Evolutionary conservation across 176 grass and related monocot genomes (phyloP).

Genomic region (Oryza glumipatula): DNA sequence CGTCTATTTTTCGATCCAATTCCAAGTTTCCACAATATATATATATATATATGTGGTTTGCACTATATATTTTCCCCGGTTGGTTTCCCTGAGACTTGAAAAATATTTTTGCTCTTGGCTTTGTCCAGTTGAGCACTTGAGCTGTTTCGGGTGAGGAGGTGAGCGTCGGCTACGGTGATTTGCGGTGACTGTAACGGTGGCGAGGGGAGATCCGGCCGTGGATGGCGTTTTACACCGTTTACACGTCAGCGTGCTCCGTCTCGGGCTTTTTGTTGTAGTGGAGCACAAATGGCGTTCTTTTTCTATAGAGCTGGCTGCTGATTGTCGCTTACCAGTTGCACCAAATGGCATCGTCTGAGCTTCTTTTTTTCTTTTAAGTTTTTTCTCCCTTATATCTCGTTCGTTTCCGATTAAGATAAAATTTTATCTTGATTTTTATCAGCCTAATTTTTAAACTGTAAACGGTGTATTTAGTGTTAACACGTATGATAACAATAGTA

Average conservation of each 20-base stretch:
- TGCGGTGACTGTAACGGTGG: background rate
- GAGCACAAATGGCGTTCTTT: background rate
- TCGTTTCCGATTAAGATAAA: no score
- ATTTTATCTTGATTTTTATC: no score
- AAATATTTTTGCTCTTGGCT: background rate
- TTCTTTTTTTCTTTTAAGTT: no score
- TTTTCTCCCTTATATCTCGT: no score
- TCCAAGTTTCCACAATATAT: no score
- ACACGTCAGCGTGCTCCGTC: background rate
- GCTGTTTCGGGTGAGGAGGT: background rate
- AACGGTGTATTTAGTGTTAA: no score
- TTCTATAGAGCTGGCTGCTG: background rate
- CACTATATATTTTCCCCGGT: background rate
- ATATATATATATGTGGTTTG: no score
- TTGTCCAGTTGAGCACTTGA: background rate
- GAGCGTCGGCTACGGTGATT: background rate
- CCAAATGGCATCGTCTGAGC: background rate
- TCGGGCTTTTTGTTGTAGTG: background rate
- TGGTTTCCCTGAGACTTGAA: background rate
- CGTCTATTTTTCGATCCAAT: no score
- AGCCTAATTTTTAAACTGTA: no score
- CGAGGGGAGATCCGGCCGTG: no score
- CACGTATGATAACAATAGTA: no score
- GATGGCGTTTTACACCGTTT: constrained; percentile 22
- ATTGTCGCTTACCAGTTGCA: background rate